phyloP scores from a whole-genome alignment of 176 grass and related monocot genomes.

The Triticum urartu region DNA sequence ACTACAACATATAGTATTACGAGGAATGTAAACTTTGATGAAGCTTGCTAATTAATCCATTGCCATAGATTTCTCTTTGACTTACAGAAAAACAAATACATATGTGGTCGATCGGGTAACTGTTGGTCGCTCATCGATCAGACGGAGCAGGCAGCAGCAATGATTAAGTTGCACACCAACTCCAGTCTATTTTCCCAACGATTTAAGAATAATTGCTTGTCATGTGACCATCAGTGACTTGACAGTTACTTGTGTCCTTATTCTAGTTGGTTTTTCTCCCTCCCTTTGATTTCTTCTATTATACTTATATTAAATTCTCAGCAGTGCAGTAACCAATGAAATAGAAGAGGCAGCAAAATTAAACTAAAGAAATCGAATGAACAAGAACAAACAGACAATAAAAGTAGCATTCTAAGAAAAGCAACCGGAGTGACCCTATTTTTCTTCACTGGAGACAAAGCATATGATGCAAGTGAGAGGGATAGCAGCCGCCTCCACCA shows the following conservation, averaged over 20 bases:
- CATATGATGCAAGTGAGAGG: conserved; percentile 33
- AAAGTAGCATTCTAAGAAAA: conserved; percentile 42
- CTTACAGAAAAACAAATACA: neutral
- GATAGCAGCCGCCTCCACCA: conserved; percentile 31
- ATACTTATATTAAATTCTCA: conserved; percentile 14
- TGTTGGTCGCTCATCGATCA: conserved; percentile 10
- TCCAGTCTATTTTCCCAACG: neutral
- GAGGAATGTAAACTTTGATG: neutral
- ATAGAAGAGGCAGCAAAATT: neutral
- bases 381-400: neutral
- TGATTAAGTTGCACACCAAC: conserved; percentile 32
- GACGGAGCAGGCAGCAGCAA: conserved; percentile 24
- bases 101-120: neutral
- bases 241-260: conserved; percentile 46
- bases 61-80: neutral
- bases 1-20: neutral
- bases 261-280: conserved; percentile 2
- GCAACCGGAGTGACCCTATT: conserved; percentile 35
- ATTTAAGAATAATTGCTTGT: conserved; percentile 24
- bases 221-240: conserved; percentile 36
- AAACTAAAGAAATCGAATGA: conserved; percentile 16
- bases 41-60: neutral
- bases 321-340: conserved; percentile 10
- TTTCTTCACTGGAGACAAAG: conserved; percentile 50
- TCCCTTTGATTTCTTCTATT: neutral